phyloP scores from a whole-genome alignment of 495 filamentous ascomycete genomes.

The Xylaria intraflava region DNA sequence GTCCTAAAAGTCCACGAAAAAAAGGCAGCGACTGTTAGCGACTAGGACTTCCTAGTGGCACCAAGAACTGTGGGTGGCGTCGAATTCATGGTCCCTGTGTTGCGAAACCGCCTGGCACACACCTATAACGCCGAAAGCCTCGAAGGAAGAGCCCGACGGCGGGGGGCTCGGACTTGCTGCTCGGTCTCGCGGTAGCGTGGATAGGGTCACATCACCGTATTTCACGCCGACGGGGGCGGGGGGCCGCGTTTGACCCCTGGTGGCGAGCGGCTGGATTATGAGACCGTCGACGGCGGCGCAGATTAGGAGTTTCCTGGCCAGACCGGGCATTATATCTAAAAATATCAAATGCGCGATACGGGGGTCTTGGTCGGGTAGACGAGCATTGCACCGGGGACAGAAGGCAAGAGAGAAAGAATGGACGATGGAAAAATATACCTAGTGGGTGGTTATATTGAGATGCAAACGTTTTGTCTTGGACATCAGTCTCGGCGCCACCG shows the following conservation, averaged over 20 bases:
- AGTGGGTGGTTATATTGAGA: background rate
- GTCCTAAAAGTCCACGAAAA: constrained; percentile 42
- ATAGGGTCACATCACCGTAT: constrained; percentile 60
- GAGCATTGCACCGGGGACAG: background rate
- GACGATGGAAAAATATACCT: too few relatives aligned
- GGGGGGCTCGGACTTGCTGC: constrained; percentile 20
- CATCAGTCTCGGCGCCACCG: background rate
- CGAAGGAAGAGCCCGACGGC: constrained; percentile 47
- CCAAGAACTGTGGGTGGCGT: background rate
- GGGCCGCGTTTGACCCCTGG: constrained; percentile 37
- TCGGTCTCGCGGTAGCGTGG: constrained; percentile 29
- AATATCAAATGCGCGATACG: background rate
- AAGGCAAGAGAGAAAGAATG: background rate
- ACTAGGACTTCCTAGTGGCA: background rate
- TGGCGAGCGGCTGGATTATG: constrained; percentile 63
- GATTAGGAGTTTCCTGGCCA: constrained; percentile 72
- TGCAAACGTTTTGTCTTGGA: background rate
- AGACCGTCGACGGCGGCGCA: constrained; percentile 83
- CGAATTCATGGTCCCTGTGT: background rate
- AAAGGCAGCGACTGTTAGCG: background rate
- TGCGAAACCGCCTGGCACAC: constrained; percentile 20
- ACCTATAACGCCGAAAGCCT: constrained; percentile 85
- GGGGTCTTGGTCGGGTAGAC: background rate
- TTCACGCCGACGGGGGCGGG: constrained; percentile 55
- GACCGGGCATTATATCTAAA: constrained; percentile 53